Evolutionary conservation across 208 protist species (phyloP), one percentile per base, ranked within the genome.

Genomic region (Trypanosoma mega): DNA sequence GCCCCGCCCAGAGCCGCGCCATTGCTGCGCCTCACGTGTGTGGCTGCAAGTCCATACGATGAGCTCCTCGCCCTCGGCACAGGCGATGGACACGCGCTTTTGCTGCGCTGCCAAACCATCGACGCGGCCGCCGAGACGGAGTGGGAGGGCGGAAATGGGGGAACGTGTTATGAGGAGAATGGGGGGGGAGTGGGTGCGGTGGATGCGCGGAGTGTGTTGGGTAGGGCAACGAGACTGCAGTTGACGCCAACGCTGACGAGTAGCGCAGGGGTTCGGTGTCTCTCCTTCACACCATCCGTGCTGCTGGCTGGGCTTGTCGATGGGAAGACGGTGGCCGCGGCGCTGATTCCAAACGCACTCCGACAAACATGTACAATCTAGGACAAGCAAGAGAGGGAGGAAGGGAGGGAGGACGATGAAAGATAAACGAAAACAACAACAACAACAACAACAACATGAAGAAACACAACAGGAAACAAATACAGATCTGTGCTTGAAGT

Each of bases 201-300:
- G 26, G 8, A 30, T 31, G 23, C 45, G 45, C 45, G 23, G 33
- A 63, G 29, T 43, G 52, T 90, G 29, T 48, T 86, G 36, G 20
- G 27, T 5, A 65, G 68, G 30, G 74, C 83, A 23, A 72, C 68
- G 7, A 60, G 63, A 29, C 43, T 90, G 58, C 68, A 82, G 48
- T 60, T 85, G 16, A 64, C 71, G 8, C 77, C 83, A 33, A 58
- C 55, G 34, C 50, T 24, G 59, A 74, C 60, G 44, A 53, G 60
- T 7, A 53, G 24, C 46, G 56, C 46, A 45, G 73, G 69, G 11
- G 78, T 96, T 44, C 49, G 72, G 37, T 77, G 83, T 51, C 50
- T 96, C 20, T 48, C 63, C 9, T 92, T 93, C 61, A 77, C 76
- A n/a, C 90, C 90, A 16, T 92, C 84, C 7, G 82, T 87, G 67